These are phyloP conservation scores for Sugiyamaella grinbergsii DNA, from an alignment of 1,139 yeast species.

Conservation along the genomic window DNA sequence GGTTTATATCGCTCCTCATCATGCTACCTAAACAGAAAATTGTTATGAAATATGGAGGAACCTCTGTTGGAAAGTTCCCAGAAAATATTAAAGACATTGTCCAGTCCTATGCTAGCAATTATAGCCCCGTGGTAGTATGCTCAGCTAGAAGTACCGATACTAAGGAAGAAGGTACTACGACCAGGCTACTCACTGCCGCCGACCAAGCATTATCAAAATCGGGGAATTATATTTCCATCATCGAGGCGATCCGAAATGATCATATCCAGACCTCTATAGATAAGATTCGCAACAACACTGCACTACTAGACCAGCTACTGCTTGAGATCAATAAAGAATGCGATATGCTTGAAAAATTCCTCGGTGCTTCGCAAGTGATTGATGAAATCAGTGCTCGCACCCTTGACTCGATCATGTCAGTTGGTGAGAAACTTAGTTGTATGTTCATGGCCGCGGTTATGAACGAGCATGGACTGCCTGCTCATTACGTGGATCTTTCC, in stretches of 20 bases:
- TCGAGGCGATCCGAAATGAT: conserved; percentile 70
- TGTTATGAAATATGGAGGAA: conserved; percentile 95
- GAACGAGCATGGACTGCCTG: conserved; percentile 75
- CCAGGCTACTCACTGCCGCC: conserved; percentile 71
- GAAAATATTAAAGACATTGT: conserved; percentile 80
- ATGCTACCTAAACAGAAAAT: conserved; percentile 56
- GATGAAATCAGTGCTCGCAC: conserved; percentile 92
- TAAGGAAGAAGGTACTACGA: conserved; percentile 93
- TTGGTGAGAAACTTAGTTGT: conserved; percentile 92
- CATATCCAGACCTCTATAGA: conserved; percentile 73
- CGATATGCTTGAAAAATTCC: conserved; percentile 62
- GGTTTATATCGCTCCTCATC: neutral
- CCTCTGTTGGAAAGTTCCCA: conserved; percentile 96
- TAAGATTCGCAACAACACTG: conserved; percentile 49
- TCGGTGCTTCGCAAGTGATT: conserved; percentile 85
- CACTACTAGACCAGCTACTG: conserved; percentile 53
- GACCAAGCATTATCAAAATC: conserved; percentile 63
- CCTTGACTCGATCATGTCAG: conserved; percentile 84
- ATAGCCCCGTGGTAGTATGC: conserved; percentile 92
- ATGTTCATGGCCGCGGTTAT: conserved; percentile 82
- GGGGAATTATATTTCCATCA: conserved; percentile 41
- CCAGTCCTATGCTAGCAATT: conserved; percentile 57
- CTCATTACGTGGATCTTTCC: conserved; percentile 78
- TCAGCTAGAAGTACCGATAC: conserved; percentile 91
- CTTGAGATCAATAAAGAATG: conserved; percentile 65